Base-by-base conservation (phyloP, 768 basidiomycete species). In the Leccinum pellstonianum region DNA sequence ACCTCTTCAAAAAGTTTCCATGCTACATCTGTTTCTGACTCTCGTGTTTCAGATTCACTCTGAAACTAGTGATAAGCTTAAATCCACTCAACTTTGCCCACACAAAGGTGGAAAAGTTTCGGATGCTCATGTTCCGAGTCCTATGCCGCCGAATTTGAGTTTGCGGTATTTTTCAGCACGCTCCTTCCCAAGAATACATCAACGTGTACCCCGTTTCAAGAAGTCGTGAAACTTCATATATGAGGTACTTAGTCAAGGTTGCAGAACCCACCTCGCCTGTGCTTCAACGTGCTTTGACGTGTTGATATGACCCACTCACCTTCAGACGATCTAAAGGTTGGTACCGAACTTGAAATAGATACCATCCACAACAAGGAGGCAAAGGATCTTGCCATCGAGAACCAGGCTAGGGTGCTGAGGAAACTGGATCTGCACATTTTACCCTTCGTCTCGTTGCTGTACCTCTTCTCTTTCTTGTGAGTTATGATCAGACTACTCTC, bases 331-430 rank as follows among this genome's bases (percentile, higher is more conserved):
- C 12, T 47, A 11, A 56, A 58, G 52, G n/a, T 49, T 49, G 59
- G 57, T 27, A 19, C 33, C 47, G 52, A 12, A 33, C 31, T 33
- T 33, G 31, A 63, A 19, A 56, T 29, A 19, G 58, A 53, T 27
- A n/a, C 14, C 33, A 19, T 58, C 25, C 19, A 41, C 31, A 58
- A 58, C 79, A 33, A 53, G 33, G 52, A 37, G 8, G 21, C 21
- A 12, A 37, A 14, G 52, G 17, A 11, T 17, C 12, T 53, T 37
- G 15, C 14, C 2, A 14, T 17, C 31, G 17, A 35, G 8, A 19
- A 53, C 7, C 35, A 37, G 23, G 52, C 52, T 53, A 37, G 35
- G 35, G 11, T 53, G 12, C 35, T 53, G 8, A 53, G 52, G 33
- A 53, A 53, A 23, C 21, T 53, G 4, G 52, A 53, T 37, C 21